Evolutionary conservation across 2,329 filamentous ascomycete genomes (phyloP), one percentile per base, ranked within the genome.

Genomic region (Fusarium concolor): DNA sequence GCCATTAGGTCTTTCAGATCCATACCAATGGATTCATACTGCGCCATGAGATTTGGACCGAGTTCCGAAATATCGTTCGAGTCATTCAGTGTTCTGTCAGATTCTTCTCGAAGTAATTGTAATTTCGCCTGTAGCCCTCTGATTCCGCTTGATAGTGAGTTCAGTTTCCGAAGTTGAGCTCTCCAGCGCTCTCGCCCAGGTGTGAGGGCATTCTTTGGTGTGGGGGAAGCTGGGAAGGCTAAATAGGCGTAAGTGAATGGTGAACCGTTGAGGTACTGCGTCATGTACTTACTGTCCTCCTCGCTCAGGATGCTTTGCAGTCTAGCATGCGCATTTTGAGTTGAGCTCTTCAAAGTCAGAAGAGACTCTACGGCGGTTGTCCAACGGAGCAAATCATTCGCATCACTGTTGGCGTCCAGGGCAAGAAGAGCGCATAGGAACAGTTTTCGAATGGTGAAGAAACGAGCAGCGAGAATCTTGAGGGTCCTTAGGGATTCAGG

Each of bases 111-210:
- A 55, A 98, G 82, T 10, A 99, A 85, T 62, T 96, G 94, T 82
- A 99, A 89, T 79, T 98, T 99, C 35, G 96, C 96, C 79, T 98
- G 95, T 47, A 99, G 85, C 12, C 93, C 92, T 28, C 94, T 90
- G 64, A 98, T 97, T 17, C 94, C 94, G 56, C 94, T 92, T 1
- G 94, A 97, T 33, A 99, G 85, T 2, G 92, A 92, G 74, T 92
- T 93, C 41, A 99, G 87, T 76, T 97, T 95, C 62, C 93, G 90
- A 59, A 97, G 87, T 77, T 97, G 95, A 55, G 91, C 90, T 57
- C 94, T 91, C 83, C 95, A 90, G 62, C 93, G 89, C 75, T 97
- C 94, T 53, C 90, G 90, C n/a, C 87, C 87, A 3, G 94, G 92
- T 3, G 91, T 90, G 26, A 90, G 74, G 51, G 86, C 86, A 50